A percentile compares a stretch with the other conserved stretches of the same genome.
phyloP scores from a whole-genome alignment of 2,329 filamentous ascomycete species.

The Curvularia lunata region DNA sequence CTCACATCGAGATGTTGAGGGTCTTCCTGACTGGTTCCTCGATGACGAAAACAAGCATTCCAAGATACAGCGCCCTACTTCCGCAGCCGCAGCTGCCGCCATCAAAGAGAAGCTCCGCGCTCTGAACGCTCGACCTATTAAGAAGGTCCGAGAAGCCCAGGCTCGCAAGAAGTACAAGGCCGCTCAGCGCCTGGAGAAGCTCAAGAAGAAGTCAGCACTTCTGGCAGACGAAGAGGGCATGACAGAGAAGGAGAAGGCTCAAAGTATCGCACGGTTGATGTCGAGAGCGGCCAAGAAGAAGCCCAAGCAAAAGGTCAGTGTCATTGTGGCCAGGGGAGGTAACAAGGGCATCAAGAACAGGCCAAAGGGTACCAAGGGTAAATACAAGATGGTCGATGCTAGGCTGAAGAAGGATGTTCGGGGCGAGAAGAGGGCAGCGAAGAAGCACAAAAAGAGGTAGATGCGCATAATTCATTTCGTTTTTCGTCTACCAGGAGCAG shows the following conservation, averaged over 20 bases:
- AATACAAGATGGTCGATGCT: constrained; percentile 96
- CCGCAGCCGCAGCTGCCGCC: constrained; percentile 83
- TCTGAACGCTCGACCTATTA: constrained; percentile 94
- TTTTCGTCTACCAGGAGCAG: background rate
- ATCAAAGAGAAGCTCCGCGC: constrained; percentile 95
- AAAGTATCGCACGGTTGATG: constrained; percentile 81
- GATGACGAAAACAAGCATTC: constrained; percentile 90
- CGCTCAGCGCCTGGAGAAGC: constrained; percentile 86
- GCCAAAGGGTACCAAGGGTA: constrained; percentile 90
- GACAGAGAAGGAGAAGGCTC: constrained; percentile 95
- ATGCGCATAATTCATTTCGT: background rate
- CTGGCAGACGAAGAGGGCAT: constrained; percentile 87
- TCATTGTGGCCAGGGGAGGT: constrained; percentile 84
- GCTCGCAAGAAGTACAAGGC: constrained; percentile 97
- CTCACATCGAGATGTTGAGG: constrained; percentile 87
- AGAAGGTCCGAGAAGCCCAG: constrained; percentile 97
- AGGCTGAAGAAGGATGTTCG: constrained; percentile 96
- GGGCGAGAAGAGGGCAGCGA: constrained; percentile 79
- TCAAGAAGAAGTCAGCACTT: constrained; percentile 95
- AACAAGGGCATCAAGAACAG: constrained; percentile 87
- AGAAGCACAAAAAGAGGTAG: constrained; percentile 66
- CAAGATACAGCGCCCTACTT: constrained; percentile 85
- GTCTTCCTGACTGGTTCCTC: constrained; percentile 95
- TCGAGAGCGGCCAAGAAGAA: constrained; percentile 84
- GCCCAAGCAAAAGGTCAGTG: constrained; percentile 79